These are phyloP conservation scores for Melastoma malabathricum DNA, from an alignment of 345 rosid genomes.

Conservation along the genomic window DNA sequence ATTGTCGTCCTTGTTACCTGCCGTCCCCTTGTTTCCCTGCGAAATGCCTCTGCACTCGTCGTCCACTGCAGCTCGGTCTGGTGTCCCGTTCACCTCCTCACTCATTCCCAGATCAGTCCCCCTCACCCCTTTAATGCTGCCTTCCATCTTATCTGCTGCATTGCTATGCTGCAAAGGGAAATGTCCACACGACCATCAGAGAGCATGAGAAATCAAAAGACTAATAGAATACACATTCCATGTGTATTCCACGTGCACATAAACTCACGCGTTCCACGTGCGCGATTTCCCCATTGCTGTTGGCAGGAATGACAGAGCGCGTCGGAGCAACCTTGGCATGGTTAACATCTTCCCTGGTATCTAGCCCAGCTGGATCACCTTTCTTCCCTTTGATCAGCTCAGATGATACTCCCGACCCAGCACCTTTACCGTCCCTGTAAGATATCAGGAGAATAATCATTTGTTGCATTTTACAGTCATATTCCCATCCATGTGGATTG, in stretches of 20 bases:
- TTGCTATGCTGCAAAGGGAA: slow-evolving; percentile 28
- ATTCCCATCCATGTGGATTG: too few species aligned
- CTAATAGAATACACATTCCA: not conserved
- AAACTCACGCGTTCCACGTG: slow-evolving; percentile 41
- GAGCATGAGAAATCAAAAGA: not conserved
- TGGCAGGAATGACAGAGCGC: slow-evolving; percentile 26
- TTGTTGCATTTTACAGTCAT: too few species aligned
- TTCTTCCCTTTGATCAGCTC: slow-evolving; percentile 18
- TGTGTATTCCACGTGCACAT: too few species aligned
- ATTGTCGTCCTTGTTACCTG: slow-evolving; percentile 26
- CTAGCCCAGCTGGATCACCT: slow-evolving; percentile 21
- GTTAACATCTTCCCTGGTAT: slow-evolving; percentile 20
- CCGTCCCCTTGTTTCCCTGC: too few species aligned
- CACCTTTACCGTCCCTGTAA: slow-evolving; percentile 25
- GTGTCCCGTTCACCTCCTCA: slow-evolving; percentile 71
- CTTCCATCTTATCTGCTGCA: slow-evolving; percentile 22
- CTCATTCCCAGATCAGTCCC: slow-evolving; percentile 31
- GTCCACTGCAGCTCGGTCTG: slow-evolving; percentile 2
- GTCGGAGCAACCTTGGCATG: slow-evolving; percentile 24
- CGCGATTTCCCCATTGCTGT: slow-evolving; percentile 40
- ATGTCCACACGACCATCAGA: not conserved
- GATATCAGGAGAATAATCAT: not conserved
- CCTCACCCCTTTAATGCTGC: slow-evolving; percentile 25
- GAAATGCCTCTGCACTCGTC: too few species aligned
- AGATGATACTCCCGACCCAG: slow-evolving; percentile 6